Base-by-base conservation (phyloP, 2,329 filamentous ascomycete species). In the Fusarium sp. region DNA sequence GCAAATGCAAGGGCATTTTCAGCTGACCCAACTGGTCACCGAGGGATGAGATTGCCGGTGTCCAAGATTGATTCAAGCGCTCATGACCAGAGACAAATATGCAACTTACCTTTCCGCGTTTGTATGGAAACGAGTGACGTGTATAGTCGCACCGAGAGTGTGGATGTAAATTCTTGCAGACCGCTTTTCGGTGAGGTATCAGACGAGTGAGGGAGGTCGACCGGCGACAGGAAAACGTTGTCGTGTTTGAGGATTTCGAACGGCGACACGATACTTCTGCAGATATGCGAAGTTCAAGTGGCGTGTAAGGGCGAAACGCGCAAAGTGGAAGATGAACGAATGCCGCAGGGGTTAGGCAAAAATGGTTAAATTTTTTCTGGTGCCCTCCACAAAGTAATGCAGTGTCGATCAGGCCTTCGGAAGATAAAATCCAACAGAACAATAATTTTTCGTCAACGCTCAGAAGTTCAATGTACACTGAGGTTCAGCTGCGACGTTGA, bases 181-280 rank as follows among this genome's bases (percentile, higher is more conserved):
- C 62, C 55, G 53, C 60, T 68, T 67, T 56, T 68, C 37, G 64
- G 37, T 40, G 49, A 63, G 30, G 23, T 39, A 45, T 49, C 55
- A 52, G 47, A 47, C 39, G 59, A 56, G 51, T 52, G 43, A 66
- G 50, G 46, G 44, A 69, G 53, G 72, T 74, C 72, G 72, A 61
- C 72, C 72, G 53, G 72, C 72, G 72, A 74, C 72, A 59, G 70
- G 44, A 70, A 61, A 35, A 50, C 47, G 58, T 30, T 64, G 62
- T 68, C 61, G 54, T 53, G 22, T 49, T 52, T 10, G 13, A 17
- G 5, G 23, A 10, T 56, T 52, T 43, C 41, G 49, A 44, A 30
- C 41, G 45, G 60, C 57, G 58, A 62, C 60, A 57, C 37, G 48
- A 56, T 55, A 45, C 41, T 58, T 50, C 39, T 49, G 57, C 43